Evolutionary conservation across 2,329 filamentous ascomycete genomes (phyloP).

Genomic region (Pseudocercospora musae): DNA sequence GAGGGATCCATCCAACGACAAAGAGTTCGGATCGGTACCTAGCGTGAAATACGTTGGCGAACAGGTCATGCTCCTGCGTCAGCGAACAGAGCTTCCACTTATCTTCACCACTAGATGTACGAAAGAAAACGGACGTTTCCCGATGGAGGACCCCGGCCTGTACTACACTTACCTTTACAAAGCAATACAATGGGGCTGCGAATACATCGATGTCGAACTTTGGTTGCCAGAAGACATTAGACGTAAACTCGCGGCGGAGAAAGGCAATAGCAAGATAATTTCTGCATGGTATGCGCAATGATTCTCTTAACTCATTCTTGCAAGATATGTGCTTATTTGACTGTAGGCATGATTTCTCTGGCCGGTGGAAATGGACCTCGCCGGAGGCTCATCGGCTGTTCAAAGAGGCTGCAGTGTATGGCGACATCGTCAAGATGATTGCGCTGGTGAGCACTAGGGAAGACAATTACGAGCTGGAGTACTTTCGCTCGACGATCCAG

Average conservation of each 20-base stretch:
- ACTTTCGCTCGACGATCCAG: slow-evolving; percentile 76
- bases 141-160: slow-evolving; percentile 72
- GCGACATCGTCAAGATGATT: slow-evolving; percentile 90
- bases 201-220: slow-evolving; percentile 85
- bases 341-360: slow-evolving; percentile 70
- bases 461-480: slow-evolving; percentile 86
- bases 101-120: slow-evolving; percentile 84
- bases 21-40: slow-evolving; percentile 62
- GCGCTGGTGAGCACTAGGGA: slow-evolving; percentile 76
- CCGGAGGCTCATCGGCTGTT: slow-evolving; percentile 69
- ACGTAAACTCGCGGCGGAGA: slow-evolving; percentile 62
- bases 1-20: slow-evolving; percentile 65
- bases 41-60: slow-evolving; percentile 81
- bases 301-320: background rate
- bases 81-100: slow-evolving; percentile 83
- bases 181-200: slow-evolving; percentile 83
- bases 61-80: slow-evolving; percentile 78
- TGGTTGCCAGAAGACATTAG: slow-evolving; percentile 79
- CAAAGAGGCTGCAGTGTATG: slow-evolving; percentile 66
- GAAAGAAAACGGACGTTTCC: slow-evolving; percentile 77
- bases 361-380: slow-evolving; percentile 78
- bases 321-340: background rate
- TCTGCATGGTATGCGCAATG: slow-evolving; percentile 63
- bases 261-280: slow-evolving; percentile 79
- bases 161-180: slow-evolving; percentile 78